Evolutionary conservation across 1,284 basidiomycete species (phyloP), one percentile per base, ranked within the genome.

Genomic region (Pseudozyma thailandica): DNA sequence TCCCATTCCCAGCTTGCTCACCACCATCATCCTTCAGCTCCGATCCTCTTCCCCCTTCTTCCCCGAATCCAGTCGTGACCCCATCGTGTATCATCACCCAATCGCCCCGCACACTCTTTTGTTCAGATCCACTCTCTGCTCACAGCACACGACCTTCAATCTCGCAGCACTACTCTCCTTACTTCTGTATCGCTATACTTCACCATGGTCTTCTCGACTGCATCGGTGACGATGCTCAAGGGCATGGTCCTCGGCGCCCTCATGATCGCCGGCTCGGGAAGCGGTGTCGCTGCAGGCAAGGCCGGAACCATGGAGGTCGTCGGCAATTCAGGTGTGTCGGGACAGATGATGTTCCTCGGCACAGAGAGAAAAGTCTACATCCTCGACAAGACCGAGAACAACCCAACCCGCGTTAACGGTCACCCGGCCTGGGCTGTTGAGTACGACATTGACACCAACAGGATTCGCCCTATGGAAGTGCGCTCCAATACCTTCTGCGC

Each of bases 321-420:
- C n/a, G 77, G 77, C 28, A 62, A 74, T 44, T 79, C 77, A 6
- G 76, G 78, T 30, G 72, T 79, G 18, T 74, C 66, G 3, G 78
- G 61, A 3, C 78, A 79, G 49, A 78, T 78, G 76, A 72, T 79
- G 78, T 78, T 77, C 60, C 66, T 79, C 21, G 73, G 64, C 27
- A 66, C 63, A 12, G 64, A 74, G 18, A 51, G 66, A 31, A 76
- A 77, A 39, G 78, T 78, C 26, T 73, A 75, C 54, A 77, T 80
- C 30, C 61, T 80, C 27, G 79, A 80, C 69, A 79, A 79, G 71
- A 66, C 66, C 44, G 77, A 79, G 41, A 77, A 79, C 61, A 80
- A 80, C 58, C 64, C 59, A 1, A 41, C 52, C 10, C 26, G 43
- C 8, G 46, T 72, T 45, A 70, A 74, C 28, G 77, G 77, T 15